phyloP scores from a whole-genome alignment of 192 early-diverging fungal species.

The Helicostylum pulchrum region DNA sequence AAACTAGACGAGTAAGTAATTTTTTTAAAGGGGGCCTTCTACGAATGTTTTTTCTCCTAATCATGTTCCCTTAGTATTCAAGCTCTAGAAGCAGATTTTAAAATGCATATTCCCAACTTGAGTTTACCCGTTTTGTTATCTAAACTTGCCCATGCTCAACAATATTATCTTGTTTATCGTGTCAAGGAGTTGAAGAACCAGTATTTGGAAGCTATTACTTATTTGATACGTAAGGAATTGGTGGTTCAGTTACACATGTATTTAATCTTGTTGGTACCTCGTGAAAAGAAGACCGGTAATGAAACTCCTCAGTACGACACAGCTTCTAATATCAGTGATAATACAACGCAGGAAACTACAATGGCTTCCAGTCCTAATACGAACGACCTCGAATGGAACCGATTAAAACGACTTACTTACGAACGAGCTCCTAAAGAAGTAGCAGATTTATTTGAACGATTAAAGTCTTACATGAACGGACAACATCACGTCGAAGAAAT shows the following conservation, averaged over 20 bases:
- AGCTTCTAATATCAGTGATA: constrained; percentile 2
- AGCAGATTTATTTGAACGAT: constrained; percentile 52
- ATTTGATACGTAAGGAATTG: constrained; percentile 71
- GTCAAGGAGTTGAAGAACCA: constrained; percentile 61
- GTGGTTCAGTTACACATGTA: constrained; percentile 85
- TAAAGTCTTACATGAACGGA: constrained; percentile 76
- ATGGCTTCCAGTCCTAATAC: constrained; percentile 31
- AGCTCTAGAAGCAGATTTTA: constrained; percentile 54
- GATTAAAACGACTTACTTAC: constrained; percentile 49
- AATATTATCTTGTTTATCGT: constrained; percentile 49
- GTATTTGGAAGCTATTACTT: constrained; percentile 81
- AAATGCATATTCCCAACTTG: constrained; percentile 49
- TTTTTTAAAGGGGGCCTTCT: background rate
- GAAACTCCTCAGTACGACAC: background rate
- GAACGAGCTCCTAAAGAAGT: constrained; percentile 53
- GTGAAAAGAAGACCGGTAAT: constrained; percentile 33
- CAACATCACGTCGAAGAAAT: constrained; percentile 80
- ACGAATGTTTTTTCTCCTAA: background rate
- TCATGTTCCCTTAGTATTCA: constrained; percentile 15
- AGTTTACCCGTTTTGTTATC: constrained; percentile 57
- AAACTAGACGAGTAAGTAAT: constrained; percentile 51
- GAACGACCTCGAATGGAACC: constrained; percentile 20
- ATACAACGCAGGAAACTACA: background rate
- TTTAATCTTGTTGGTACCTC: constrained; percentile 59
- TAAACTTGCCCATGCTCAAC: constrained; percentile 55